Percentiles rank a stretch among this genome's conserved stretches.
Conservation (phyloP, 306 rosid genomes). For the cucumber (Cucumis sativus) region Cucumber_9930_V3 NC_026659.2:18000501-18001000, state of each 20-base stretch:
- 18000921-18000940: background rate
- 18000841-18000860: background rate
- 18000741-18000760: background rate
- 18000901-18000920: background rate
- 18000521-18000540: background rate
- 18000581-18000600: background rate
- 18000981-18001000: background rate
- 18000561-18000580: background rate
- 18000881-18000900: background rate
- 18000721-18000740: background rate
- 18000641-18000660: background rate
- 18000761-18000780: background rate
- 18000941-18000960: background rate
- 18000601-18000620: background rate
- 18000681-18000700: background rate
- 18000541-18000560: background rate
- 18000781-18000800: background rate
- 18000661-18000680: background rate
- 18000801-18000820: background rate
- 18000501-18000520: background rate
- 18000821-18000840: background rate
- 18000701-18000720: too few relatives aligned
- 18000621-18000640: background rate
- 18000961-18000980: background rate
- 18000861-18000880: background rate